Evolutionary conservation across 441 rosid species (phyloP).

Genomic region (Corymbia citriodora): DNA sequence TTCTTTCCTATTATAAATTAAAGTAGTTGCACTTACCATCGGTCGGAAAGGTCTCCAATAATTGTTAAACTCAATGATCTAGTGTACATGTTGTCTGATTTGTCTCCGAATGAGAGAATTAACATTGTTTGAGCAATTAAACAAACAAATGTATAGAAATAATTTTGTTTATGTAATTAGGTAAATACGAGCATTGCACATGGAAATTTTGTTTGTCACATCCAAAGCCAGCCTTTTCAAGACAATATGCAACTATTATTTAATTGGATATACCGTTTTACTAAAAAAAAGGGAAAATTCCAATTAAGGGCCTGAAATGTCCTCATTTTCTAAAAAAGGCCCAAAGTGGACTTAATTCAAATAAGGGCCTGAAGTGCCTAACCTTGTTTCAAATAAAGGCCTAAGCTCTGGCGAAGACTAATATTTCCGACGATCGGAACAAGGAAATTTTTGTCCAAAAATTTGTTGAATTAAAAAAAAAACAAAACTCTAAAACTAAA

Average conservation of each 20-base stretch:
- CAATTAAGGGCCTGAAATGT: not conserved
- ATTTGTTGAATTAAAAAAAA: not conserved
- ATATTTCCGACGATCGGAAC: not conserved
- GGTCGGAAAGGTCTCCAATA: not conserved
- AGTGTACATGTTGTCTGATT: not conserved
- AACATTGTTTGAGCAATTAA: not conserved
- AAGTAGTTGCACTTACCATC: not conserved
- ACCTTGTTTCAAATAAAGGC: too few relatives aligned
- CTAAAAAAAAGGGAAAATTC: not conserved
- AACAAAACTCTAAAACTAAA: too few relatives aligned
- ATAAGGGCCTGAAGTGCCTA: rapidly evolving
- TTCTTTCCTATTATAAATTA: not conserved
- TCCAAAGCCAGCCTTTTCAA: not conserved
- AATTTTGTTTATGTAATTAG: not conserved
- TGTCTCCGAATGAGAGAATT: not conserved
- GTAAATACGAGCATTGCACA: not conserved
- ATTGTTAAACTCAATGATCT: not conserved
- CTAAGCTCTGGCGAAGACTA: not conserved
- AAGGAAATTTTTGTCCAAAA: not conserved
- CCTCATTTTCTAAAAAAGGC: too few relatives aligned
- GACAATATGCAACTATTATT: not conserved
- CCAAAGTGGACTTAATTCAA: not conserved
- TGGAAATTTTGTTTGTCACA: not conserved
- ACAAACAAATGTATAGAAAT: not conserved
- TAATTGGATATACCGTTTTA: not conserved